phyloP scores from a whole-genome alignment of 306 rosid genomes.

The Vicia villosa region DNA sequence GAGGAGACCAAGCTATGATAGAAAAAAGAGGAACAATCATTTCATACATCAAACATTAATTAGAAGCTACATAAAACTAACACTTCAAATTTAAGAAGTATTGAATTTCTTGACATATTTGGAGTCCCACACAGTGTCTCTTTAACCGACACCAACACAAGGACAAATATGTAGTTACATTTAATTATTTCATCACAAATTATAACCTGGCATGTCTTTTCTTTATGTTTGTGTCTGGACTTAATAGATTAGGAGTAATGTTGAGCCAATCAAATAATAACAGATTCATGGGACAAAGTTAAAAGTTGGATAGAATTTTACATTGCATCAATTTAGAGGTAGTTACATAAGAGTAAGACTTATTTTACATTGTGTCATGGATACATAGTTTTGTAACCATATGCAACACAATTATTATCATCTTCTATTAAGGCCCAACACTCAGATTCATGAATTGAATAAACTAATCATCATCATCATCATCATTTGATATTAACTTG shows the following conservation, averaged over 20 bases:
- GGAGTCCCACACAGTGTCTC: too few relatives aligned
- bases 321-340: neutral
- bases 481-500: constrained; percentile 15
- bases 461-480: too few relatives aligned
- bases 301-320: neutral
- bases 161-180: neutral
- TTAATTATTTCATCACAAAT: neutral
- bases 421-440: neutral
- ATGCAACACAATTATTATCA: neutral
- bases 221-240: neutral
- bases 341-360: neutral
- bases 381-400: constrained; percentile 14
- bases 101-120: too few relatives aligned
- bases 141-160: too few relatives aligned
- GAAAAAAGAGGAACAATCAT: neutral
- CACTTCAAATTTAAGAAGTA: too few relatives aligned
- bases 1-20: neutral
- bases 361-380: neutral
- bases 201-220: neutral
- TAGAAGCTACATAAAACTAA: neutral
- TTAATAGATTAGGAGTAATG: neutral
- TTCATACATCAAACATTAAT: neutral
- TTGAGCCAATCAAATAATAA: neutral
- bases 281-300: neutral
- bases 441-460: too few relatives aligned